phyloP scores from a whole-genome alignment of 768 basidiomycete species.

The Boletus coccyginus region DNA sequence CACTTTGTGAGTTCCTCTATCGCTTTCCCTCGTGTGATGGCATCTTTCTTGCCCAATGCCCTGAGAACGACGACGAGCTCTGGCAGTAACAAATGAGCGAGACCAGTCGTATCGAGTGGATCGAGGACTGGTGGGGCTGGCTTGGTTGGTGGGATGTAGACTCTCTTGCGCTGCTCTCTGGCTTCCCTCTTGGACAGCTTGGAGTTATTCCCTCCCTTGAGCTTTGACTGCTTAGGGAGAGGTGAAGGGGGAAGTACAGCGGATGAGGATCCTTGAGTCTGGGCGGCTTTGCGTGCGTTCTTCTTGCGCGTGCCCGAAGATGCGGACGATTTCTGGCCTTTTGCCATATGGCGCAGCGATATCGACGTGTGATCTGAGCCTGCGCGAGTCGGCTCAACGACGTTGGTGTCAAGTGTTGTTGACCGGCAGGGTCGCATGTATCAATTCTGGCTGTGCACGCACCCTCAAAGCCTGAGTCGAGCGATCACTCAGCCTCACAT shows the following conservation, averaged over 20 bases:
- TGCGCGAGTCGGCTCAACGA: too few relatives aligned
- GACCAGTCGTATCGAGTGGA: slow-evolving; percentile 82
- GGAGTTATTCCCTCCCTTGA: slow-evolving; percentile 49
- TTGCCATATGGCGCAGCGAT: slow-evolving; percentile 34
- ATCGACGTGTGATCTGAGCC: slow-evolving; percentile 2
- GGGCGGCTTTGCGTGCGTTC: slow-evolving; percentile 73
- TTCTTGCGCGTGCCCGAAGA: slow-evolving; percentile 89
- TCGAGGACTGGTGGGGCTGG: slow-evolving; percentile 72
- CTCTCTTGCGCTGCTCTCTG: slow-evolving; percentile 78
- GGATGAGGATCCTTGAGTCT: slow-evolving; percentile 17
- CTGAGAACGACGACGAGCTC: slow-evolving; percentile 82
- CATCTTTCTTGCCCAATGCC: slow-evolving; percentile 85
- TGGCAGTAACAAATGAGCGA: slow-evolving; percentile 70
- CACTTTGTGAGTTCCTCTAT: slow-evolving; percentile 78
- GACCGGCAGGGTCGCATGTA: neutral
- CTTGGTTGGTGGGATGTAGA: slow-evolving; percentile 84
- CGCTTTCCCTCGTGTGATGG: slow-evolving; percentile 77
- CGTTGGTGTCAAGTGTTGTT: neutral
- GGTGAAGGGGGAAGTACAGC: slow-evolving; percentile 30
- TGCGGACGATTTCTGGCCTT: slow-evolving; percentile 71
- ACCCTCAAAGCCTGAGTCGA: too few relatives aligned
- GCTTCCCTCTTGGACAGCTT: slow-evolving; percentile 41
- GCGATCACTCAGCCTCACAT: neutral
- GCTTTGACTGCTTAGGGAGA: slow-evolving; percentile 42
- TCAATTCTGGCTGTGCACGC: too few relatives aligned